Evolutionary conservation across 176 grass and related monocot genomes (phyloP).

Genomic region (Triticum monococcum): DNA sequence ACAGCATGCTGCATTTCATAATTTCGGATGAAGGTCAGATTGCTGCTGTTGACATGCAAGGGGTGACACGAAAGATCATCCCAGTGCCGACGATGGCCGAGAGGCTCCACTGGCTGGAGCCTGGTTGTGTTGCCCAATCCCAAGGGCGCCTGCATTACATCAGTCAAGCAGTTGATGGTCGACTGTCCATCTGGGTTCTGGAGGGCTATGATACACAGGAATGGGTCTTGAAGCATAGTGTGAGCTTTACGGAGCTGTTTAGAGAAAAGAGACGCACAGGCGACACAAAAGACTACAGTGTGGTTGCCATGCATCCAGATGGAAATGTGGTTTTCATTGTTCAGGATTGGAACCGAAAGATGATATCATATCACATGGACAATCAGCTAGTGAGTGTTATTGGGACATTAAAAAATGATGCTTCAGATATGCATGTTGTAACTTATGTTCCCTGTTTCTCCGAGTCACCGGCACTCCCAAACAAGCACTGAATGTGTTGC

Average conservation of each 20-base stretch:
- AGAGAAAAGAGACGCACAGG: neutral
- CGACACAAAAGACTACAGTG: neutral
- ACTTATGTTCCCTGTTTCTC: constrained; percentile 15
- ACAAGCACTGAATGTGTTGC: neutral
- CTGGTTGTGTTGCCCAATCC: neutral
- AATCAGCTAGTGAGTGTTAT: neutral
- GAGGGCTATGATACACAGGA: neutral
- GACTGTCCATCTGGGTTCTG: neutral
- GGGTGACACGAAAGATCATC: neutral
- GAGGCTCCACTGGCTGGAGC: no score
- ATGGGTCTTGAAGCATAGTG: constrained; percentile 8
- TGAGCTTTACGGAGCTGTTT: neutral
- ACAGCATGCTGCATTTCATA: neutral
- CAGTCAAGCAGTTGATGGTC: neutral
- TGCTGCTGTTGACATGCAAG: neutral
- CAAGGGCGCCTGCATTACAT: neutral
- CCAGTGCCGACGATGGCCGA: neutral
- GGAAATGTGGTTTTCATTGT: constrained; percentile 16
- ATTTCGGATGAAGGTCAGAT: neutral
- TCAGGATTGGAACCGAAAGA: neutral
- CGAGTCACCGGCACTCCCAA: neutral
- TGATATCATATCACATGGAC: constrained; percentile 21
- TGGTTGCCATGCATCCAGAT: constrained; percentile 1
- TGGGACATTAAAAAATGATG: neutral
- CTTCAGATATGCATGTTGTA: neutral